Conservation (phyloP, 352 stramenopile species). For the Plasmopara halstedii region DNA sequence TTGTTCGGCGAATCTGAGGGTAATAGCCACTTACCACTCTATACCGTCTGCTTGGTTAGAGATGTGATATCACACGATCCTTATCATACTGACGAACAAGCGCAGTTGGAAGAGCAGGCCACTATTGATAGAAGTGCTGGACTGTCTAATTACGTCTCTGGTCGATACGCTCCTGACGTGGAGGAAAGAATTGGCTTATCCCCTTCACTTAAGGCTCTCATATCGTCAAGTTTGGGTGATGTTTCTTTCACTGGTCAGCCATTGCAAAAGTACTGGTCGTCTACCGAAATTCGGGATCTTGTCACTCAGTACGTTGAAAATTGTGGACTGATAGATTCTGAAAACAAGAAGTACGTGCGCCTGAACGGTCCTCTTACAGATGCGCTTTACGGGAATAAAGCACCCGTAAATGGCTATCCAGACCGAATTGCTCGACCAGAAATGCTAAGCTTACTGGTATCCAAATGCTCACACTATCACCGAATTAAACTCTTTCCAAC, state of each 20-base stretch:
- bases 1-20: neutral
- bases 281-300: slow-evolving; percentile 46
- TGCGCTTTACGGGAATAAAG: slow-evolving; percentile 66
- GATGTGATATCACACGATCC: slow-evolving; percentile 47
- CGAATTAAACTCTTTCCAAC: slow-evolving; percentile 61
- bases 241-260: slow-evolving; percentile 11
- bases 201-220: slow-evolving; percentile 46
- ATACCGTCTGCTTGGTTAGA: slow-evolving; percentile 11
- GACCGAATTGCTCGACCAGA: slow-evolving; percentile 50
- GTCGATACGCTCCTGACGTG: slow-evolving; percentile 55
- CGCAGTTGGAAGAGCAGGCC: slow-evolving; percentile 35
- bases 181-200: slow-evolving; percentile 58
- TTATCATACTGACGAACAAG: slow-evolving; percentile 52
- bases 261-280: slow-evolving; percentile 45
- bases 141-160: slow-evolving; percentile 36
- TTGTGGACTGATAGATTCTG: slow-evolving; percentile 40
- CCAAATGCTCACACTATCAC: slow-evolving; percentile 65
- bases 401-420: slow-evolving; percentile 45
- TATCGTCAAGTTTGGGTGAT: slow-evolving; percentile 22
- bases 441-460: slow-evolving; percentile 37
- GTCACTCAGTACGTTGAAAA: slow-evolving; percentile 56
- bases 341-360: slow-evolving; percentile 61
- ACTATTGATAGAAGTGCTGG: slow-evolving; percentile 31
- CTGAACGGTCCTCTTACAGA: slow-evolving; percentile 63
- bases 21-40: neutral